Evolutionary conservation across 345 rosid genomes (phyloP), one percentile per base, ranked within the genome.

Genomic region (Dimocarpus longan): DNA sequence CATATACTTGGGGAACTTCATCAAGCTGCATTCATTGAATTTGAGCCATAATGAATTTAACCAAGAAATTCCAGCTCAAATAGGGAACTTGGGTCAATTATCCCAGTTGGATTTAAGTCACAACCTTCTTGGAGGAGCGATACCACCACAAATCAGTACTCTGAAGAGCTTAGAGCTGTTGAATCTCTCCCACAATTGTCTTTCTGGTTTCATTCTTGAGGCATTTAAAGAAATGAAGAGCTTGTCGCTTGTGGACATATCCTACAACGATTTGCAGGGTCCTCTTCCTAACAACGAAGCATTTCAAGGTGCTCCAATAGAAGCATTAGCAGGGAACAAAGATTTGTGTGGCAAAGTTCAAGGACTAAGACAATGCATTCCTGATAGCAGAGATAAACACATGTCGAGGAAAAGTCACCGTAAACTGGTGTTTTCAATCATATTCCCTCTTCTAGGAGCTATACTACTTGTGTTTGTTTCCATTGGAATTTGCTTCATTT

Each of bases 41-140:
- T 21, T 87, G 85, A 84, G 91, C 63, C 64, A 19, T 18, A 86
- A 90, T 18, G 0, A 71, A 1, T 72, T 90, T n/a, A 74, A 24
- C 7, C 69, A 75, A 37, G 6, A 50, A 15, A 86, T 88, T 73
- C 87, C 87, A 0, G 4, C 1, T 6, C 22, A 68, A 1, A 12
- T 86, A 2, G 59, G 77, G 46, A 54, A 37, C 16, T 11, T 84
- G 9, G 2, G 1, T 28, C 81, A 62, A 1, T 74, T 84, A 2
- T 16, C 66, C 0, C n/a, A 22, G 42, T 73, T 82, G 42, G 87
- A 87, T 65, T 68, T 87, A 21, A 82, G 89, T 68, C 66, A 65
- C 0, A 86, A 86, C 74, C 48, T 50, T 3, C 78, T 85, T 9
- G 24, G 18, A 0, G 88, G 91, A 16, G 2, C 3, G 65, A 85